phyloP scores from a whole-genome alignment of 192 early-diverging fungal genomes.

The Backusella westeae region DNA sequence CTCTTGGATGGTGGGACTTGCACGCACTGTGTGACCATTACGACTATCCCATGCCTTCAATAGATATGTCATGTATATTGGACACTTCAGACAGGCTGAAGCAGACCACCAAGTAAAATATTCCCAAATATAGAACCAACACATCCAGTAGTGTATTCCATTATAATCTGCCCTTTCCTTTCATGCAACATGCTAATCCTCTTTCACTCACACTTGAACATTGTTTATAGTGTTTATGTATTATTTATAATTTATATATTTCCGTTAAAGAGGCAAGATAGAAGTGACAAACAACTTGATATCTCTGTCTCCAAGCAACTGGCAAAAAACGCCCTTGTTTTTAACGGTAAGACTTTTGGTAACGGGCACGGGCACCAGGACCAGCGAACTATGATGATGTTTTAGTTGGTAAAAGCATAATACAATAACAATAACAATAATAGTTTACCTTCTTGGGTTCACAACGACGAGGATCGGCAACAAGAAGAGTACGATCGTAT shows the following conservation, averaged over 20 bases:
- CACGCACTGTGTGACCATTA: too few species aligned
- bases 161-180: too few species aligned
- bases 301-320: not conserved
- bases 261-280: not conserved
- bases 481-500: slow-evolving; percentile 98
- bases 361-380: slow-evolving; percentile 96
- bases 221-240: not conserved
- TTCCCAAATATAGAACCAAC: too few species aligned
- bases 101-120: too few species aligned
- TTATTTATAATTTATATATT: not conserved
- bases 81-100: too few species aligned
- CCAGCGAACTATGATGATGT: slow-evolving; percentile 75
- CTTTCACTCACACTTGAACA: too few species aligned
- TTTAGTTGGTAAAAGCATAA: not conserved
- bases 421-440: not conserved
- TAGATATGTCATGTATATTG: too few species aligned
- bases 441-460: slow-evolving; percentile 88
- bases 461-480: slow-evolving; percentile 98
- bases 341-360: slow-evolving; percentile 92
- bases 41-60: too few species aligned
- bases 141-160: too few species aligned
- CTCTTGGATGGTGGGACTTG: too few species aligned
- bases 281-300: not conserved
- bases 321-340: not conserved
- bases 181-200: not conserved